phyloP scores from a whole-genome alignment of 805 yeast genomes.

The Zygosaccharomyces pseudorouxii region DNA sequence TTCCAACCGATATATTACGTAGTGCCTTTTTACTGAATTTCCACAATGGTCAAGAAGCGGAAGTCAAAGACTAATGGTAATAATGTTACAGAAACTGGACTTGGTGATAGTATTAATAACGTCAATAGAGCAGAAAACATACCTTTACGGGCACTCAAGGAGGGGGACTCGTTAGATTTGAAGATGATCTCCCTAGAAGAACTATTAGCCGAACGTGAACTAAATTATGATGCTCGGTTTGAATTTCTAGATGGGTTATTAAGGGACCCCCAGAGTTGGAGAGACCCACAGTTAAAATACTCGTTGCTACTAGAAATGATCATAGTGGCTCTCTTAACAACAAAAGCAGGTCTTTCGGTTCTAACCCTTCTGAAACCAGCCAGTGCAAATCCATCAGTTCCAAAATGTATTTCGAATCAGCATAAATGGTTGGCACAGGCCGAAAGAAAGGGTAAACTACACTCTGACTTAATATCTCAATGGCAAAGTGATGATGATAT shows the following conservation, averaged over 20 bases:
- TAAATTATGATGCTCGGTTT: slow-evolving; percentile 4
- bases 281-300: neutral
- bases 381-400: neutral
- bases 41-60: slow-evolving; percentile 12
- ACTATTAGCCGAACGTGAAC: slow-evolving; percentile 5
- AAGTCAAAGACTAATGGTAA: slow-evolving; percentile 3
- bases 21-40: neutral
- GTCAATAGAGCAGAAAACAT: neutral
- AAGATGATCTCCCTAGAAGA: slow-evolving; percentile 2
- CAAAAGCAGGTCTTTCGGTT: slow-evolving; percentile 24
- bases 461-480: neutral
- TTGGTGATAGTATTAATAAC: neutral
- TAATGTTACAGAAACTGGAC: neutral
- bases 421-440: neutral
- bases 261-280: slow-evolving; percentile 3
- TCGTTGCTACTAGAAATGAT: slow-evolving; percentile 15
- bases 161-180: neutral
- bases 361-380: slow-evolving; percentile 9
- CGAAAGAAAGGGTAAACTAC: slow-evolving; percentile 3
- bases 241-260: slow-evolving; percentile 3
- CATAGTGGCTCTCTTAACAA: slow-evolving; percentile 21
- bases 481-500: slow-evolving; percentile 8
- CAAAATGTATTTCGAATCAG: neutral
- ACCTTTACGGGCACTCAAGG: neutral
- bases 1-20: neutral